phyloP scores from a whole-genome alignment of 345 rosid genomes.

The Eucalyptus pauciflora region DNA sequence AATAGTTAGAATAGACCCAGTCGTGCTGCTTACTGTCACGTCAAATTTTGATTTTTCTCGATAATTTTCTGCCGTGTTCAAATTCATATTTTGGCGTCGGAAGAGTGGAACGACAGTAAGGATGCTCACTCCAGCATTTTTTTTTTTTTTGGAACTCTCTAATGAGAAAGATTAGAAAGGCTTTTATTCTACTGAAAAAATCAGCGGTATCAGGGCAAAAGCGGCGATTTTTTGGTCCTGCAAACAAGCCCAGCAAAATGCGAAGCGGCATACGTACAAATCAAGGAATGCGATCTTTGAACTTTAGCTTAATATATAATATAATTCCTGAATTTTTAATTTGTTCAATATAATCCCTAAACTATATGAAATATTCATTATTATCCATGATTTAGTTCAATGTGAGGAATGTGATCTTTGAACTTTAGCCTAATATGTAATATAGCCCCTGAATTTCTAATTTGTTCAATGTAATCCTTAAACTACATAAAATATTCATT shows the following conservation, averaged over 20 bases:
- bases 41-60: neutral
- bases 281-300: neutral
- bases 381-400: too few species aligned
- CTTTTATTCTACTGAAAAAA: neutral
- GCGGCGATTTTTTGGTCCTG: neutral
- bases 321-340: too few species aligned
- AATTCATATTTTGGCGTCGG: rapidly evolving
- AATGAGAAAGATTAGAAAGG: neutral
- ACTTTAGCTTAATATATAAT: too few species aligned
- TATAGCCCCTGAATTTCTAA: rapidly evolving
- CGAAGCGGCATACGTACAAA: rapidly evolving
- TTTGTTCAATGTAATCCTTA: rapidly evolving
- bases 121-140: neutral
- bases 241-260: neutral
- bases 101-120: rapidly evolving
- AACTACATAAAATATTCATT: too few species aligned
- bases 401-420: too few species aligned
- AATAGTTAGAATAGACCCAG: neutral
- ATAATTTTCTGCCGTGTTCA: neutral
- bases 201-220: neutral
- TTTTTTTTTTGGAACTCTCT: neutral
- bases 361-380: too few species aligned
- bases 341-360: too few species aligned
- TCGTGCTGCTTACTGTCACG: neutral
- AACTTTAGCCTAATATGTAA: too few species aligned